Evolutionary conservation across 139 green algal species (phyloP), one percentile per base, ranked within the genome.

Genomic region (Chlamydomonas sp.): DNA sequence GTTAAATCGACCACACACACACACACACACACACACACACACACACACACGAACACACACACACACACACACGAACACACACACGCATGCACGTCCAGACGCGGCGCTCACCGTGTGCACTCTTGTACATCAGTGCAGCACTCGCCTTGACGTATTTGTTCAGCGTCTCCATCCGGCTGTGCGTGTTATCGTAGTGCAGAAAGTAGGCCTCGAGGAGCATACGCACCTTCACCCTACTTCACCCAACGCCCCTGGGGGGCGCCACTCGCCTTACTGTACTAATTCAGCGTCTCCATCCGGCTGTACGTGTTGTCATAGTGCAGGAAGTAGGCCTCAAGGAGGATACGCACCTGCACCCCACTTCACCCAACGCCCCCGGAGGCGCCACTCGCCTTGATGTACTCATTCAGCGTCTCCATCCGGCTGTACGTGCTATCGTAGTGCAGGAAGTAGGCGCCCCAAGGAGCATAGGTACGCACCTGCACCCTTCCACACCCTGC

Each of bases 201-300:
- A 83, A 83, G 66, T 91, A 90, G 24, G n/a, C n/a, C n/a, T n/a
- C n/a, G n/a, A n/a, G n/a, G n/a, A n/a, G n/a, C n/a, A n/a, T n/a
- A n/a, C n/a, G n/a, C n/a, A n/a, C n/a, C n/a, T n/a, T n/a, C n/a
- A n/a, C n/a, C n/a, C n/a, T n/a, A n/a, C n/a, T n/a, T n/a, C n/a
- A n/a, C n/a, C n/a, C n/a, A n/a, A n/a, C n/a, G n/a, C n/a, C n/a
- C n/a, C n/a, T n/a, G n/a, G n/a, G n/a, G n/a, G n/a, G n/a, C n/a
- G n/a, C n/a, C n/a, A n/a, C n/a, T n/a, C n/a, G n/a, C 87, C 50
- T 69, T 69, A 24, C 92, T 85, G 66, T 90, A 92, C 77, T 92
- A 83, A 22, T 73, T 73, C 50, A 93, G 74, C 38, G 86, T 86
- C 76, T 86, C 73, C 63, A 93, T 76, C 68, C 86, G 84, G 75